phyloP scores from a whole-genome alignment of 495 filamentous ascomycete genomes.

The Hypoxylon perforatum region DNA sequence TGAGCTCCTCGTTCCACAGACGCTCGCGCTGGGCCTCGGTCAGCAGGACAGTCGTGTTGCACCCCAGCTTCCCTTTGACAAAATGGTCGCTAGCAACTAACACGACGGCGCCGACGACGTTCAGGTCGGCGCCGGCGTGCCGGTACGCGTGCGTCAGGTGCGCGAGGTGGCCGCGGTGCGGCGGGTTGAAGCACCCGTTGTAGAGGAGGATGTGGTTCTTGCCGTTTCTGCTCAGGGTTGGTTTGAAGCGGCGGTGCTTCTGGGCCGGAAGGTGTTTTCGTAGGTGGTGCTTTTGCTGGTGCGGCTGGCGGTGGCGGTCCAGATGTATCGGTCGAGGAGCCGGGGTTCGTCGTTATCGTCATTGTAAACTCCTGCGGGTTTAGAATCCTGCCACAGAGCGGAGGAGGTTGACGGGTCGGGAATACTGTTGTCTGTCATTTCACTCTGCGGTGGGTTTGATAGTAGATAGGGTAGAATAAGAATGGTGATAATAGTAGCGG shows the following conservation, averaged over 20 bases:
- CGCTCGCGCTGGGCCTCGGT: neutral
- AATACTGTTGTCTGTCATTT: too few relatives aligned
- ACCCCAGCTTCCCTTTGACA: neutral
- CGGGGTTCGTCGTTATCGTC: neutral
- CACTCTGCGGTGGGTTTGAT: neutral
- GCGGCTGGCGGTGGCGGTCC: neutral
- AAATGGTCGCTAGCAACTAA: conserved; percentile 17
- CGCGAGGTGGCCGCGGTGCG: conserved; percentile 37
- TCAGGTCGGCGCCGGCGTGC: conserved; percentile 14
- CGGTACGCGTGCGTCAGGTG: conserved; percentile 28
- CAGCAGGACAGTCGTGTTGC: too few relatives aligned
- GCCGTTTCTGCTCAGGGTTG: neutral
- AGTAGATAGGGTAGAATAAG: conserved; percentile 5
- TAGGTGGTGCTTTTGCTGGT: neutral
- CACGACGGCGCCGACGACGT: conserved; percentile 21
- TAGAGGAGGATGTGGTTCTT: conserved; percentile 39
- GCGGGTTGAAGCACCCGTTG: conserved; percentile 47
- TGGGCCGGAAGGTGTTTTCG: neutral
- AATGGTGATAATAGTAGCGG: conserved; percentile 10
- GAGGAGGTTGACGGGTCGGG: too few relatives aligned
- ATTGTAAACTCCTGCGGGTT: too few relatives aligned
- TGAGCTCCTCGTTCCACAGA: conserved; percentile 18
- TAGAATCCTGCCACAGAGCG: too few relatives aligned
- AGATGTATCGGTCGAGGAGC: neutral
- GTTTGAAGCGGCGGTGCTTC: neutral